phyloP scores from a whole-genome alignment of 2,329 filamentous ascomycete genomes.

The Colletotrichum higginsianum region DNA sequence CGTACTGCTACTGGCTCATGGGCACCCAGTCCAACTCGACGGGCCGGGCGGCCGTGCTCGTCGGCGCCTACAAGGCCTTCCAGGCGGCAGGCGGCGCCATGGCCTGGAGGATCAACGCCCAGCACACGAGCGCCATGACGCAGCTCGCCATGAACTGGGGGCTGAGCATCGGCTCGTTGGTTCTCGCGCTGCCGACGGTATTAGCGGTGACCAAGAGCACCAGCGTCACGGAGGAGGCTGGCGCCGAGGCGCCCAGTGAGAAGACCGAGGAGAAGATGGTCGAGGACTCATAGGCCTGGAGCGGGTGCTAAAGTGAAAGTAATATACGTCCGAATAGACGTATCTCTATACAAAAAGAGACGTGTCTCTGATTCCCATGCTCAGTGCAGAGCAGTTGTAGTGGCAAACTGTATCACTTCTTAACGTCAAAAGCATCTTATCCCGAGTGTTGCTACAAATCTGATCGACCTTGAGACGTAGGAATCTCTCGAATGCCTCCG shows the following conservation, averaged over 20 bases:
- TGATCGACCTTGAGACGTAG: too few relatives aligned
- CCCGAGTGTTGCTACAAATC: too few relatives aligned
- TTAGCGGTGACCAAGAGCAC: conserved; percentile 54
- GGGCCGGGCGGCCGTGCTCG: conserved; percentile 58
- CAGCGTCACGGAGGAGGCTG: conserved; percentile 46
- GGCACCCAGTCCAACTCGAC: conserved; percentile 61
- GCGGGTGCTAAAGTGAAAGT: not conserved
- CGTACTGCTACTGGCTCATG: conserved; percentile 73
- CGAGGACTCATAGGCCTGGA: conserved; percentile 17
- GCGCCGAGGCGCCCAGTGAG: conserved; percentile 14
- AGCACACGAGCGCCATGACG: conserved; percentile 53
- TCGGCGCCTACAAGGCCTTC: conserved; percentile 63
- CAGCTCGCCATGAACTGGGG: conserved; percentile 64
- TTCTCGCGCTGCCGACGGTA: conserved; percentile 60
- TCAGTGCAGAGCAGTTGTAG: too few relatives aligned
- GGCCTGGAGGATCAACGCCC: conserved; percentile 61
- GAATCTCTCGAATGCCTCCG: too few relatives aligned
- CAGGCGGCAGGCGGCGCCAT: conserved; percentile 61
- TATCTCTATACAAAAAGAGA: not conserved
- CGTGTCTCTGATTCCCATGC: too few relatives aligned
- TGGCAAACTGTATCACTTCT: not conserved
- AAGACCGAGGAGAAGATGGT: conserved; percentile 42
- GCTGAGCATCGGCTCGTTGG: conserved; percentile 59
- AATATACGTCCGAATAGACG: not conserved
- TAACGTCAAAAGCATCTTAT: too few relatives aligned